Evolutionary conservation across 1,284 basidiomycete species (phyloP).

Genomic region (Marasmius oreades): DNA sequence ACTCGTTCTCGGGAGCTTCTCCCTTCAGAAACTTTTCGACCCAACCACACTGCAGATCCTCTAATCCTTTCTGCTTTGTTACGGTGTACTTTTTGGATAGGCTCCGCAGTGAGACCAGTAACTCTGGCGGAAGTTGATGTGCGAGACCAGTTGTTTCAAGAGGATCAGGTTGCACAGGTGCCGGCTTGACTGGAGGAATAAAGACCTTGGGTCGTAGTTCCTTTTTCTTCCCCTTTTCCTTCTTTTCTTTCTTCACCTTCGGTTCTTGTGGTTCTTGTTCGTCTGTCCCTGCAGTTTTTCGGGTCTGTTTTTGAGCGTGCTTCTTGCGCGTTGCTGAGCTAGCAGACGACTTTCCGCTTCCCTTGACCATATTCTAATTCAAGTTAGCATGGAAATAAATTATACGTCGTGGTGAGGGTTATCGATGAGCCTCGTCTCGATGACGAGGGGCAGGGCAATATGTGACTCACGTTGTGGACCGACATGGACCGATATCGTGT

Average conservation of each 20-base stretch:
- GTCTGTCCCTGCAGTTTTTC: conserved; percentile 8
- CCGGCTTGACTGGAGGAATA: conserved; percentile 84
- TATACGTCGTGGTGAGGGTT: background rate
- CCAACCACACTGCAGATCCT: conserved; percentile 78
- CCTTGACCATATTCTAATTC: conserved; percentile 29
- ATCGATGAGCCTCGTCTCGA: background rate
- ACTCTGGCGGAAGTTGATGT: conserved; percentile 73
- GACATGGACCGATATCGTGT: no score
- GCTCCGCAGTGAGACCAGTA: conserved; percentile 80
- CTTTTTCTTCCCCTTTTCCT: conserved; percentile 49
- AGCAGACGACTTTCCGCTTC: conserved; percentile 62
- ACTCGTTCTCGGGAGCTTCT: conserved; percentile 30
- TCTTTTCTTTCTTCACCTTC: conserved; percentile 46
- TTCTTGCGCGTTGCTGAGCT: conserved; percentile 59
- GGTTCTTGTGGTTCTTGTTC: conserved; percentile 31
- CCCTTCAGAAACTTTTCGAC: conserved; percentile 45
- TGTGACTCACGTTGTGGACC: no score
- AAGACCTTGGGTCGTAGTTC: conserved; percentile 76
- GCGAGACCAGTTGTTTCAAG: conserved; percentile 86
- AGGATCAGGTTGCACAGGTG: conserved; percentile 84
- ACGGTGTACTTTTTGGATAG: conserved; percentile 91
- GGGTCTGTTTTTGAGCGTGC: conserved; percentile 16
- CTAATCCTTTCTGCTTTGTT: conserved; percentile 84
- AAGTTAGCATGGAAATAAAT: background rate
- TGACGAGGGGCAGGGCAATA: background rate